These are phyloP conservation scores for Corymbia citriodora DNA, from an alignment of 441 rosid genomes.

Conservation along the genomic window DNA sequence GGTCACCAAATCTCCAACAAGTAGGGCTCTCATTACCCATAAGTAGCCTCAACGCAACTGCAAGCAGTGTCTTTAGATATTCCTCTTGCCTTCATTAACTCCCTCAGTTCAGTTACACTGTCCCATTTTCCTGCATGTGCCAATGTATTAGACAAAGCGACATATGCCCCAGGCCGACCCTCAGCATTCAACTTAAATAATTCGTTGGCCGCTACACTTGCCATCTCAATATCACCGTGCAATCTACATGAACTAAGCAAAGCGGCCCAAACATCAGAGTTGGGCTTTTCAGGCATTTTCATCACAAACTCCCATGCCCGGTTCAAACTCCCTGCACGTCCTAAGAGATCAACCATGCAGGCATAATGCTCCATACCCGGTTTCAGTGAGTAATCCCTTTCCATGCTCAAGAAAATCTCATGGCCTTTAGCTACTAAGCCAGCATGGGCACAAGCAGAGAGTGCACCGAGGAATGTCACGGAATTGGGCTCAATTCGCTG, in stretches of 20 bases:
- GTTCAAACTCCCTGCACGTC: slow-evolving; percentile 63
- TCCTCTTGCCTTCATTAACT: slow-evolving; percentile 58
- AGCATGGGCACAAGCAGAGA: slow-evolving; percentile 80
- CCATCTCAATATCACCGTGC: slow-evolving; percentile 58
- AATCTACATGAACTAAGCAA: slow-evolving; percentile 72
- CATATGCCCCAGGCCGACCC: slow-evolving; percentile 79
- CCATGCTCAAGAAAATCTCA: slow-evolving; percentile 71
- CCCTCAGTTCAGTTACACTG: slow-evolving; percentile 57
- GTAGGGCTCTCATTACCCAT: background rate
- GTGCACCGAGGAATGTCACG: slow-evolving; percentile 79
- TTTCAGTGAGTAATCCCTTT: slow-evolving; percentile 48
- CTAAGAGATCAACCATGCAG: slow-evolving; percentile 84
- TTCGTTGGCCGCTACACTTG: slow-evolving; percentile 58
- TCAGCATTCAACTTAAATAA: slow-evolving; percentile 57
- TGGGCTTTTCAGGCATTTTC: slow-evolving; percentile 60
- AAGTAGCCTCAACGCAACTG: slow-evolving; percentile 61
- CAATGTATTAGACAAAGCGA: slow-evolving; percentile 64
- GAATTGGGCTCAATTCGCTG: slow-evolving; percentile 43
- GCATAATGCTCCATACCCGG: slow-evolving; percentile 91
- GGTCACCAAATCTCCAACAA: background rate
- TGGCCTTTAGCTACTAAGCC: slow-evolving; percentile 64
- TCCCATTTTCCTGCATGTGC: slow-evolving; percentile 86
- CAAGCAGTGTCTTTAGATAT: slow-evolving; percentile 52
- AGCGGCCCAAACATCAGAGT: slow-evolving; percentile 90
- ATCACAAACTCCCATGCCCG: slow-evolving; percentile 60